Conservation (phyloP, 768 basidiomycete species). For the Lactarius vividus region DNA sequence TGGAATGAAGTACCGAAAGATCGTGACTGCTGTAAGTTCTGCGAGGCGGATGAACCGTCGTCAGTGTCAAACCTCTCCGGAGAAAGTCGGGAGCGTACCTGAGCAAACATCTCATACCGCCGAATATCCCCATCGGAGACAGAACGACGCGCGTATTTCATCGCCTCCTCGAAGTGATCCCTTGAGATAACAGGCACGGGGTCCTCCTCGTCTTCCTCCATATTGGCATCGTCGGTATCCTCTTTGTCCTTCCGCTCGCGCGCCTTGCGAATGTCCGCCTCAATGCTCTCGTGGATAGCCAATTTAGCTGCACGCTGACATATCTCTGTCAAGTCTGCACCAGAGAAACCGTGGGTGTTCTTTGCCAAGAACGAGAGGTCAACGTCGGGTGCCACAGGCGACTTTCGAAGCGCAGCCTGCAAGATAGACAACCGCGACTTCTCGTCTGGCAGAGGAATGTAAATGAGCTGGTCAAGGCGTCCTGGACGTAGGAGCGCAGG, state of each 20-base stretch:
- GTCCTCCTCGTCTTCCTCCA: slow-evolving; percentile 79
- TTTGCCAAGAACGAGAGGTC: slow-evolving; percentile 85
- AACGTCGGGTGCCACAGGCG: slow-evolving; percentile 79
- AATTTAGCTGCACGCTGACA: slow-evolving; percentile 97
- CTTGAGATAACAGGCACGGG: slow-evolving; percentile 88
- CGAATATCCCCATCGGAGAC: slow-evolving; percentile 96
- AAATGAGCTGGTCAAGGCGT: slow-evolving; percentile 98
- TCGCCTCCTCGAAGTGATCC: slow-evolving; percentile 98
- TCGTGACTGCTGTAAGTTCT: slow-evolving; percentile 89
- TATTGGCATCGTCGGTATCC: slow-evolving; percentile 66
- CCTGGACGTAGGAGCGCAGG: slow-evolving; percentile 92
- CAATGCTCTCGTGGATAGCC: slow-evolving; percentile 93
- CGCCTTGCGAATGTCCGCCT: slow-evolving; percentile 77
- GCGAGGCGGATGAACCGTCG: slow-evolving; percentile 20
- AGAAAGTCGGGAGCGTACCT: slow-evolving; percentile 45
- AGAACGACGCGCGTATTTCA: slow-evolving; percentile 95
- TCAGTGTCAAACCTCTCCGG: background rate
- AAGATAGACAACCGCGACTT: slow-evolving; percentile 88
- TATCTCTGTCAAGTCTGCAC: slow-evolving; percentile 99
- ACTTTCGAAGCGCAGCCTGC: slow-evolving; percentile 87
- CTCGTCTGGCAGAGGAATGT: slow-evolving; percentile 98
- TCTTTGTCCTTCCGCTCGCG: slow-evolving; percentile 82
- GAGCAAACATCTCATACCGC: slow-evolving; percentile 97
- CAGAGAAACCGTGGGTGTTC: slow-evolving; percentile 96
- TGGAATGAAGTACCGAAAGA: slow-evolving; percentile 95